These are phyloP conservation scores for Tolypocladium tundrense DNA, from an alignment of 2,329 filamentous ascomycete genomes.

Conservation along the genomic window DNA sequence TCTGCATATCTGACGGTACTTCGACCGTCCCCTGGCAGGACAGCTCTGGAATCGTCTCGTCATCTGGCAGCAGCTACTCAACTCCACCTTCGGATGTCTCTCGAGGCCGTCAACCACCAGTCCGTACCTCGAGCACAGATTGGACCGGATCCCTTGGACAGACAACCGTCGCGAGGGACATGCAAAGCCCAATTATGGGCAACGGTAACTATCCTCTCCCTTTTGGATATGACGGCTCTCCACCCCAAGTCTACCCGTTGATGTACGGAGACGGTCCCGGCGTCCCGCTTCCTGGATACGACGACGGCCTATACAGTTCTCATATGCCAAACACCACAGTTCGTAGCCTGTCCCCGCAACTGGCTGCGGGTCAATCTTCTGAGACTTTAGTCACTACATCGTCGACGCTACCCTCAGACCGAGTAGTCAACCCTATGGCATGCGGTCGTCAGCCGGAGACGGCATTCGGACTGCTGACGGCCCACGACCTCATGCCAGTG, in stretches of 20 bases:
- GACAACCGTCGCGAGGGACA: slow-evolving; percentile 7
- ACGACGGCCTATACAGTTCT: slow-evolving; percentile 25
- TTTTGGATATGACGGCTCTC: slow-evolving; percentile 16
- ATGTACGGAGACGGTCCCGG: slow-evolving; percentile 19
- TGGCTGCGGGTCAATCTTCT: slow-evolving; percentile 34
- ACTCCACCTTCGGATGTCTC: slow-evolving; percentile 30
- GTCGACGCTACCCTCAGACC: slow-evolving; percentile 24
- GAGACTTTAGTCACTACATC: slow-evolving; percentile 39
- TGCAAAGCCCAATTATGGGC: slow-evolving; percentile 11
- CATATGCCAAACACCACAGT: slow-evolving; percentile 30
- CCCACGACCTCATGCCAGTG: slow-evolving; percentile 14
- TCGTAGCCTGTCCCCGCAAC: slow-evolving; percentile 38
- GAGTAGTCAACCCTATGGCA: slow-evolving; percentile 22
- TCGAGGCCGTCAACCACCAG: slow-evolving; percentile 14
- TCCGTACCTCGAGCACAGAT: slow-evolving; percentile 16
- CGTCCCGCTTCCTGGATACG: slow-evolving; percentile 23
- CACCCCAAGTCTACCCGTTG: slow-evolving; percentile 20
- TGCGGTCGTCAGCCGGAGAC: slow-evolving; percentile 31
- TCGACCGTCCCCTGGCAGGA: slow-evolving; percentile 21
- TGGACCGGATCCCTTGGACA: slow-evolving; percentile 22
- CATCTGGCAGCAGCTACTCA: slow-evolving; percentile 37
- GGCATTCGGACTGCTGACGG: slow-evolving; percentile 23
- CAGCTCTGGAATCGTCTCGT: slow-evolving; percentile 30
- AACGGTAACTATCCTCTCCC: slow-evolving; percentile 15
- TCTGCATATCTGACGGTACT: slow-evolving; percentile 11